Evolutionary conservation across 257 asterid species (phyloP).

Genomic region (Striga asiatica): DNA sequence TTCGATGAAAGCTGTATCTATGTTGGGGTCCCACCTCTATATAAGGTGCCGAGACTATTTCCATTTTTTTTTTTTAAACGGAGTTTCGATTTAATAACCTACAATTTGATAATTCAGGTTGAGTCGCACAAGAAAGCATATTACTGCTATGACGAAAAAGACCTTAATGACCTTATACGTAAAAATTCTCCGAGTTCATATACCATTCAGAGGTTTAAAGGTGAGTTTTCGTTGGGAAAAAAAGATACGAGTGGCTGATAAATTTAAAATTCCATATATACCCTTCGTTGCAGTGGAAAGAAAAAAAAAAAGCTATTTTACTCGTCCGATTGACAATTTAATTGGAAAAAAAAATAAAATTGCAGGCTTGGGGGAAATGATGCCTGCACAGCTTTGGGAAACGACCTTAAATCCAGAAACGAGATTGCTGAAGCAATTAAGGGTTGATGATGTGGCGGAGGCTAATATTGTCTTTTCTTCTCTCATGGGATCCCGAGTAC

Average conservation of each 20-base stretch:
- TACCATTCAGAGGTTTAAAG: constrained; percentile 97
- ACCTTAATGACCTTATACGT: constrained; percentile 52
- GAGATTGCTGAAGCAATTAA: constrained; percentile 70
- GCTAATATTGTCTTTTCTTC: constrained; percentile 82
- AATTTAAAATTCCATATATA: background rate
- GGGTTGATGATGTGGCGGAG: constrained; percentile 80
- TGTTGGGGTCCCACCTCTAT: constrained; percentile 96
- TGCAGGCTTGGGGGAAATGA: constrained; percentile 98
- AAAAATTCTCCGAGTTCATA: constrained; percentile 81
- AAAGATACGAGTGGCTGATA: too few relatives aligned
- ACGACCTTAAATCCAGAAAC: constrained; percentile 84
- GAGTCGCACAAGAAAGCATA: constrained; percentile 82
- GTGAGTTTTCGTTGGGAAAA: too few relatives aligned
- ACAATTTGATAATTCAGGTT: too few relatives aligned
- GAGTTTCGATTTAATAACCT: constrained; percentile 6
- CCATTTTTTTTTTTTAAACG: background rate
- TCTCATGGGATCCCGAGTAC: constrained; percentile 91
- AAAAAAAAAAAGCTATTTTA: background rate
- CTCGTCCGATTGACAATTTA: constrained; percentile 5
- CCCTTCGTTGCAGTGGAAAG: background rate
- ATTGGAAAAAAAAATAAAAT: too few relatives aligned
- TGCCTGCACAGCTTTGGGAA: constrained; percentile 99
- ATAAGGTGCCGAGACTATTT: constrained; percentile 43
- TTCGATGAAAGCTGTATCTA: constrained; percentile 92
- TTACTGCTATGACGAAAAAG: constrained; percentile 82